Evolutionary conservation across 2,329 filamentous ascomycete species (phyloP).

Genomic region (Exophiala bonariae): DNA sequence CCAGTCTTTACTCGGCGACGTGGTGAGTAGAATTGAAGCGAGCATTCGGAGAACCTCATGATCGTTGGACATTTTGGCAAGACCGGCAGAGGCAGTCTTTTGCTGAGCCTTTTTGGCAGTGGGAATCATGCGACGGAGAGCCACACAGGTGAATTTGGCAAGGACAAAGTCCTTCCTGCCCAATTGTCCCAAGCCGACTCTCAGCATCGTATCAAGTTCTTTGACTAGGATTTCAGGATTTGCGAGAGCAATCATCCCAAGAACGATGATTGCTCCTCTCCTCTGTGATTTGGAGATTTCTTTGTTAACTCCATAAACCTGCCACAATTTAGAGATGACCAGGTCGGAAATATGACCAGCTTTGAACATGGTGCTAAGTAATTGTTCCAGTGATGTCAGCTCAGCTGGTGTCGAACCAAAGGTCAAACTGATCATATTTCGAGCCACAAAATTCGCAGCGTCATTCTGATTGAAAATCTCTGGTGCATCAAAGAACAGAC

Average conservation of each 20-base stretch:
- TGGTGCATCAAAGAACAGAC: slow-evolving; percentile 93
- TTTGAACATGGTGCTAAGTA: slow-evolving; percentile 97
- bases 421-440: slow-evolving; percentile 98
- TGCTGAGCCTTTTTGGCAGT: slow-evolving; percentile 77
- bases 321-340: slow-evolving; percentile 92
- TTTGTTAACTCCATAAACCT: slow-evolving; percentile 91
- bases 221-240: slow-evolving; percentile 90
- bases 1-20: slow-evolving; percentile 92
- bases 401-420: slow-evolving; percentile 95
- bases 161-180: slow-evolving; percentile 82
- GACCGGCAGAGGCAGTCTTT: slow-evolving; percentile 49
- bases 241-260: slow-evolving; percentile 94
- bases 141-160: slow-evolving; percentile 94
- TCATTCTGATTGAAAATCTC: slow-evolving; percentile 85
- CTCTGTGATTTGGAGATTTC: slow-evolving; percentile 91
- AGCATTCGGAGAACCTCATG: slow-evolving; percentile 82
- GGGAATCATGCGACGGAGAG: slow-evolving; percentile 85
- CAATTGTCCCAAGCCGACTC: slow-evolving; percentile 79
- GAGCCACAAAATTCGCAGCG: slow-evolving; percentile 89
- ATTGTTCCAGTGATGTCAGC: slow-evolving; percentile 89
- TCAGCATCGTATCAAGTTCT: slow-evolving; percentile 91
- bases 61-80: slow-evolving; percentile 83
- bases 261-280: slow-evolving; percentile 88
- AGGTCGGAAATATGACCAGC: slow-evolving; percentile 79
- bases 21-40: slow-evolving; percentile 80